These are phyloP conservation scores for Phytopythium montanum DNA, from an alignment of 352 stramenopile species.

Conservation along the genomic window DNA sequence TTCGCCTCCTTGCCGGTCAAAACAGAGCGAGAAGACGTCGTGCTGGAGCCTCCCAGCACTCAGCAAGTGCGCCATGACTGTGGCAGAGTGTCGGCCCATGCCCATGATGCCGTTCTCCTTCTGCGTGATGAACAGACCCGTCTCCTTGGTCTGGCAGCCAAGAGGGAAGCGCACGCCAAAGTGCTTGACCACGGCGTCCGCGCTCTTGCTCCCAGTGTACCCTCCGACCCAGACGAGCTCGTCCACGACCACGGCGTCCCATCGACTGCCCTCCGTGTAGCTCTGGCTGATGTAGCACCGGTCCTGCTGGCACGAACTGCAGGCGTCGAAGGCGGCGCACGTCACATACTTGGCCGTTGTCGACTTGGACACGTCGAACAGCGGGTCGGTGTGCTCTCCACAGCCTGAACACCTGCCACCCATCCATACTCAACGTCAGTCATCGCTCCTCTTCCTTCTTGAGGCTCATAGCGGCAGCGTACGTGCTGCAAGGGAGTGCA, in stretches of 20 bases:
- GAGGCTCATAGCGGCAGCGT: neutral
- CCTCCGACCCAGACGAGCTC: constrained; percentile 80
- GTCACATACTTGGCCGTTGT: constrained; percentile 66
- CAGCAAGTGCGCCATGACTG: constrained; percentile 72
- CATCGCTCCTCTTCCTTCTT: no score
- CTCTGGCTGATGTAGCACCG: constrained; percentile 76
- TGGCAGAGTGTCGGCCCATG: constrained; percentile 58
- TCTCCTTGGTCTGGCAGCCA: constrained; percentile 81
- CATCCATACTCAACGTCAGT: neutral
- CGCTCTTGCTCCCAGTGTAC: constrained; percentile 35
- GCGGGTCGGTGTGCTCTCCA: constrained; percentile 65
- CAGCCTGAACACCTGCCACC: constrained; percentile 49
- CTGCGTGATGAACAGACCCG: constrained; percentile 81
- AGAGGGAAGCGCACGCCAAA: constrained; percentile 76
- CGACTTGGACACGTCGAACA: constrained; percentile 75
- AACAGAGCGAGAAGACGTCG: constrained; percentile 83
- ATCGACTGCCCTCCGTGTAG: constrained; percentile 89
- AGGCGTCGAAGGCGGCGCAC: constrained; percentile 50
- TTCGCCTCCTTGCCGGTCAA: constrained; percentile 53
- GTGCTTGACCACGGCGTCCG: constrained; percentile 44
- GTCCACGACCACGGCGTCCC: constrained; percentile 73
- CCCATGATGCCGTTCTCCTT: constrained; percentile 91
- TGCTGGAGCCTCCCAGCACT: constrained; percentile 42
- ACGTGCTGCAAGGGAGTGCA: constrained; percentile 66
- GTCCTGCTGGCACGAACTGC: constrained; percentile 51